A percentile compares a stretch with the other conserved stretches of the same genome.
Evolutionary conservation across 2,329 filamentous ascomycete genomes (phyloP).

Genomic region (Huntiella omanensis): DNA sequence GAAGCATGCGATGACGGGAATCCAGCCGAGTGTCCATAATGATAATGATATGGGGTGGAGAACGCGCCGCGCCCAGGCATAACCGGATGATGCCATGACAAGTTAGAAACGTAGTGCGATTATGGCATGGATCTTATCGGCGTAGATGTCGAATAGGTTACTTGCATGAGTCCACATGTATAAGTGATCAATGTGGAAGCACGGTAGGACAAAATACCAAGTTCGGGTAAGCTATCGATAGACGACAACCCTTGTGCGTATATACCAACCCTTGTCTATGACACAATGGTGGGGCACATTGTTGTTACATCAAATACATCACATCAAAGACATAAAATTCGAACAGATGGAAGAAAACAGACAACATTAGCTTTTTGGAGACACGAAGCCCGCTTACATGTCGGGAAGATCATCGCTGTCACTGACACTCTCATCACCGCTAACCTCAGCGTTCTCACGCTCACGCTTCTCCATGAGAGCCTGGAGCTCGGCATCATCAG

Average conservation of each 20-base stretch:
- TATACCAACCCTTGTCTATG: too few species aligned
- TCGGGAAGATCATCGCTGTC: constrained; percentile 58
- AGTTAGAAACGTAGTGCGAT: background rate
- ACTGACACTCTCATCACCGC: constrained; percentile 88
- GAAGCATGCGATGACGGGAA: constrained; percentile 42
- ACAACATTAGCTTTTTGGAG: constrained; percentile 2
- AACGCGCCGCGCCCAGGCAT: constrained; percentile 4
- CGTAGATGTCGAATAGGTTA: too few species aligned
- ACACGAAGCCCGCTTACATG: constrained; percentile 9
- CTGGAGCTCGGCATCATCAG: constrained; percentile 90
- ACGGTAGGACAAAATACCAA: background rate
- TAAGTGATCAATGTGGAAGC: too few species aligned
- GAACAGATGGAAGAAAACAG: background rate
- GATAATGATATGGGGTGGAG: constrained; percentile 6
- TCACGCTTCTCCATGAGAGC: constrained; percentile 98
- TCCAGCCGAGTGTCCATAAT: constrained; percentile 22
- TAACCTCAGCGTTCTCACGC: constrained; percentile 93
- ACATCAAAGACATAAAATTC: background rate
- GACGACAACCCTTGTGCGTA: too few species aligned
- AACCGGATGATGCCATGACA: constrained; percentile 5
- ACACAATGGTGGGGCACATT: too few species aligned
- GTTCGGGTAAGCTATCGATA: background rate
- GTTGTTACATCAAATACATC: background rate
- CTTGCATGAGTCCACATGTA: too few species aligned
- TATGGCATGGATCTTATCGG: too few species aligned